phyloP scores from a whole-genome alignment of 192 early-diverging fungal species.

The Backusella mclennaniae region DNA sequence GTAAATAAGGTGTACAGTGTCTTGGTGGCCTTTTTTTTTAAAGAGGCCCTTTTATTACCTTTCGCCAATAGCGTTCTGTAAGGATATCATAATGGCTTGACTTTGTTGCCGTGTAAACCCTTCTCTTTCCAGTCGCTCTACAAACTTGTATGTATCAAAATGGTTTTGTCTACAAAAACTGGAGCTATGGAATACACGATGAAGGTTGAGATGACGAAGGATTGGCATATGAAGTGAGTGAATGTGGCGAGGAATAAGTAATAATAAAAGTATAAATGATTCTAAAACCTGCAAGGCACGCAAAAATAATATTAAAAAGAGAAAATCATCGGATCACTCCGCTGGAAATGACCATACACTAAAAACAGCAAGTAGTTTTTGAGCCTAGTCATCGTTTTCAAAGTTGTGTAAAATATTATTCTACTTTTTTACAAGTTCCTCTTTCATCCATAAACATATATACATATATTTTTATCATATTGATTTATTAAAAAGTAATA shows the following conservation, averaged over 20 bases:
- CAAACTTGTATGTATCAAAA: slow-evolving; percentile 85
- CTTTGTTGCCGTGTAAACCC: slow-evolving; percentile 71
- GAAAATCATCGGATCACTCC: not conserved
- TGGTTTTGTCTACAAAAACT: slow-evolving; percentile 35
- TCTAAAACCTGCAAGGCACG: not conserved
- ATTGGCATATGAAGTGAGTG: not conserved
- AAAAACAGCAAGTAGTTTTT: not conserved
- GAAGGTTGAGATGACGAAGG: not conserved
- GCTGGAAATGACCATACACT: not conserved
- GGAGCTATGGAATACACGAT: not conserved
- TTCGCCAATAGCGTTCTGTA: slow-evolving; percentile 69
- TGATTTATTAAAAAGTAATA: too few relatives aligned
- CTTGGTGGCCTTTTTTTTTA: not conserved
- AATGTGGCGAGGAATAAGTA: not conserved
- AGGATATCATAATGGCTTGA: slow-evolving; percentile 72
- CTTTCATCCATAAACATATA: too few relatives aligned
- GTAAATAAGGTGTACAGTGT: not conserved
- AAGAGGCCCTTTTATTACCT: too few relatives aligned
- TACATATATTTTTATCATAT: too few relatives aligned
- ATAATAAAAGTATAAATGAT: too few relatives aligned
- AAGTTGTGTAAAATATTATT: too few relatives aligned
- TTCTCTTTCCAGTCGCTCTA: slow-evolving; percentile 65
- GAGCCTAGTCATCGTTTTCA: too few relatives aligned
- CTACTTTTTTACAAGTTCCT: too few relatives aligned
- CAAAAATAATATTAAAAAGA: not conserved